Percentiles rank a stretch among this genome's conserved stretches.
Conservation (phyloP, 2,329 filamentous ascomycete genomes). For the Xylogone sp. region DNA sequence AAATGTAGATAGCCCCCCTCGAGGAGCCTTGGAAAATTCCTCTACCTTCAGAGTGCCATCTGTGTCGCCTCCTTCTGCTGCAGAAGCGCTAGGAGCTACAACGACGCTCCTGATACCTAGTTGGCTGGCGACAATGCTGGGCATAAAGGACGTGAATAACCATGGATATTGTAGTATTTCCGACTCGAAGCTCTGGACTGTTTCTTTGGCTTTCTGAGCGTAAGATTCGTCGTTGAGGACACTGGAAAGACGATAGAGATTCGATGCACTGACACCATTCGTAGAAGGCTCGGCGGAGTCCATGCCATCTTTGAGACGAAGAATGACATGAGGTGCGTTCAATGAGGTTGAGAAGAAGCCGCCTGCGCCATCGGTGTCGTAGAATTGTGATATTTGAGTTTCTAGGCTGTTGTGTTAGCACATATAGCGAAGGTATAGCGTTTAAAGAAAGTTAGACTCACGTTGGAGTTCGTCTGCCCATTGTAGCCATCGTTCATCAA, state of each 20-base stretch:
- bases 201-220: constrained; percentile 62
- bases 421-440: not conserved
- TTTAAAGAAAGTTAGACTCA: constrained; percentile 29
- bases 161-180: constrained; percentile 93
- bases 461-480: constrained; percentile 82
- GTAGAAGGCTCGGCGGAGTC: constrained; percentile 87
- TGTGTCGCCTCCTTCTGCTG: constrained; percentile 17
- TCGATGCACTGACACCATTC: constrained; percentile 82
- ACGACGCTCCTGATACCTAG: constrained; percentile 63
- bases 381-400: constrained; percentile 73
- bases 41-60: constrained; percentile 24
- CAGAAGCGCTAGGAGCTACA: constrained; percentile 28
- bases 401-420: constrained; percentile 39
- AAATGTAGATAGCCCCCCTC: constrained; percentile 22
- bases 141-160: constrained; percentile 79
- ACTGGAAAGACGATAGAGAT: constrained; percentile 76
- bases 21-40: constrained; percentile 25
- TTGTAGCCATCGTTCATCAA: constrained; percentile 68
- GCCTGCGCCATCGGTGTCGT: constrained; percentile 49
- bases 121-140: constrained; percentile 63
- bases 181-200: constrained; percentile 80
- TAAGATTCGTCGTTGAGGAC: constrained; percentile 66
- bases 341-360: constrained; percentile 72
- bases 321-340: constrained; percentile 64
- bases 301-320: constrained; percentile 92